Evolutionary conservation across 163 green algal species (phyloP), one percentile per base, ranked within the genome.

Genomic region (Coccomyxa subellipsoidea): DNA sequence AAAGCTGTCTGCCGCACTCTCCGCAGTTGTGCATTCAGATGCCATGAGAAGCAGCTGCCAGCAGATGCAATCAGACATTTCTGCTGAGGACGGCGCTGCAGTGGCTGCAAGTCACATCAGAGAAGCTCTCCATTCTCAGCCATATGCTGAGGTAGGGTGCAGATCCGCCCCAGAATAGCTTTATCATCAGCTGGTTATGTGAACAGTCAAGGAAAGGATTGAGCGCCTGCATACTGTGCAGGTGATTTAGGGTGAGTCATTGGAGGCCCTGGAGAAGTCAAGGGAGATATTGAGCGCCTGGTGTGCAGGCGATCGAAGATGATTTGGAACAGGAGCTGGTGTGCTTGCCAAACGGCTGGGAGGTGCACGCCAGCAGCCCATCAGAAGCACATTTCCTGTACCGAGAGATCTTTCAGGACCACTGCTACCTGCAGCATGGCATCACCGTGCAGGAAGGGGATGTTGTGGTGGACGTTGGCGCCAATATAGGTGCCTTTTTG

Each of bases 381-480:
- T 32, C 66, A 73, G 86, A 90, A 38, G 80, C 82, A n/a, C 32
- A 66, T 3, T 88, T 86, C 76, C 87, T 90, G 21, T 83, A 85
- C 47, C 3, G n/a, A 2, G 84, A 91, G 72, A 71, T 91, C 18
- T 87, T 89, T 36, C 18, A 77, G 15, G 31, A 87, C 29, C 77
- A 81, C 25, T 87, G 84, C 82, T 91, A 91, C 70, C 39, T 80
- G 69, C 75, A 79, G 18, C 69, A 90, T 39, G 86, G 86, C 79
- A 84, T 91, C 70, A 35, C 78, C 8, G 59, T 90, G 35, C 34
- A 34, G 8, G 54, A 81, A 32, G 81, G 77, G 29, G 82, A 79
- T 39, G 34, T 83, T 7, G 80, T 91, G 6, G 40, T 92, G 37
- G 88, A 92, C 79, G 76, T 87, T 29, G 88, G 87, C 31, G 88